Base-by-base conservation (phyloP, 2,329 filamentous ascomycete genomes). In the Aspergillus luchuensis region DNA sequence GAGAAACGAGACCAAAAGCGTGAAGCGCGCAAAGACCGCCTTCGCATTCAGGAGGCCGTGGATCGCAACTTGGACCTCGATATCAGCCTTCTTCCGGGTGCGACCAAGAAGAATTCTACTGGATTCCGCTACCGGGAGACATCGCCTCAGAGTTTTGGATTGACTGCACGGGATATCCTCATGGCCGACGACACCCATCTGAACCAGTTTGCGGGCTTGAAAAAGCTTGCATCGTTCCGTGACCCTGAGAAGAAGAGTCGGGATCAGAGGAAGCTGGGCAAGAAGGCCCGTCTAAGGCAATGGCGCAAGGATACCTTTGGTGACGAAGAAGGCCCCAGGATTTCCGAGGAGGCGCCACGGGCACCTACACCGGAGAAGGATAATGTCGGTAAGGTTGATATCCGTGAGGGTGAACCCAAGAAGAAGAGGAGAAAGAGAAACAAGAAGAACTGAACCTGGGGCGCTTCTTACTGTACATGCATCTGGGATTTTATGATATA, bases 121-220 rank as follows among this genome's bases (percentile, higher is more conserved):
- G 73, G 78, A 30, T 99, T 99, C 86, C 89, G 91, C 59, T 99
- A 99, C 81, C 91, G 95, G 71, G 93, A 97, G 74, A 97, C 94
- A 2, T 96, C 91, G 0, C 94, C 95, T 1, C 89, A 90, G 58
- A 87, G 90, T 11, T 99, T 96, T 73, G 95, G 95, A 60, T 87
- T 99, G 71, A 96, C 91, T 0, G 83, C 93, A 1, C 86, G 89
- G 63, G 95, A 99, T 76, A 98, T 99, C 69, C 85, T 99, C 36
- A 92, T 96, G 66, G 91, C 93, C 0, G 90, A 89, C 48, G 95
- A 99, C 79, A 82, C 87, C 50, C 87, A 89, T 57, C 86, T 99
- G 66, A 99, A 99, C 76, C 84, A 93, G 66, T 99, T 90, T 72
- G 94, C 89, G 5, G 94, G 95, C 6, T 81, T 99, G 71, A 99